These are phyloP conservation scores for Alternaria gansuensis DNA, from an alignment of 2,329 filamentous ascomycete species.

Conservation along the genomic window DNA sequence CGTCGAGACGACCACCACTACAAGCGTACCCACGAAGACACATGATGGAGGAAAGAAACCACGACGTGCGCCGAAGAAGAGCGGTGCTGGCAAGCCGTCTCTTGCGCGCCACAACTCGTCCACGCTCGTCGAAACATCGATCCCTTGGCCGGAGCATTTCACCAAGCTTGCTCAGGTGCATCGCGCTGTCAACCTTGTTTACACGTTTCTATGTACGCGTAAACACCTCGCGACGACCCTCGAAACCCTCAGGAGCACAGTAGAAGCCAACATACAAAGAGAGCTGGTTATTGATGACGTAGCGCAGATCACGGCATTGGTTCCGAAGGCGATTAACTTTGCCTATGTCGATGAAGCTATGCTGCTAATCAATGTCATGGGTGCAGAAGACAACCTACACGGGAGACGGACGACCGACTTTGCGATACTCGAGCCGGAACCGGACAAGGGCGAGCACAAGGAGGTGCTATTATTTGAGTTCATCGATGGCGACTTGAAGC, in stretches of 20 bases:
- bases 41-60: conserved; percentile 66
- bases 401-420: conserved; percentile 62
- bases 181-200: conserved; percentile 87
- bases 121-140: conserved; percentile 60
- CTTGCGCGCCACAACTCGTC: conserved; percentile 58
- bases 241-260: conserved; percentile 82
- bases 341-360: conserved; percentile 85
- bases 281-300: conserved; percentile 79
- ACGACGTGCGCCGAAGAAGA: conserved; percentile 55
- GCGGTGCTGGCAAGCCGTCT: conserved; percentile 48
- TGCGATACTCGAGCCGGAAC: conserved; percentile 47
- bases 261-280: conserved; percentile 81
- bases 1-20: conserved; percentile 46
- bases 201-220: conserved; percentile 91
- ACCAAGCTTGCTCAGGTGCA: conserved; percentile 78
- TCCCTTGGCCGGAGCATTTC: conserved; percentile 79
- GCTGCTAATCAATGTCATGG: conserved; percentile 80
- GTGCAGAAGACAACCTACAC: conserved; percentile 72
- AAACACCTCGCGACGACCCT: conserved; percentile 94
- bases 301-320: conserved; percentile 78
- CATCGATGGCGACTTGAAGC: conserved; percentile 87
- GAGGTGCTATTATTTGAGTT: conserved; percentile 93
- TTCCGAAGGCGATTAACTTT: conserved; percentile 82
- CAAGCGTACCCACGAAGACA: conserved; percentile 64
- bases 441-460: conserved; percentile 57